Base-by-base conservation (phyloP, 257 asterid genomes). In the Knoxia roxburghii region DNA sequence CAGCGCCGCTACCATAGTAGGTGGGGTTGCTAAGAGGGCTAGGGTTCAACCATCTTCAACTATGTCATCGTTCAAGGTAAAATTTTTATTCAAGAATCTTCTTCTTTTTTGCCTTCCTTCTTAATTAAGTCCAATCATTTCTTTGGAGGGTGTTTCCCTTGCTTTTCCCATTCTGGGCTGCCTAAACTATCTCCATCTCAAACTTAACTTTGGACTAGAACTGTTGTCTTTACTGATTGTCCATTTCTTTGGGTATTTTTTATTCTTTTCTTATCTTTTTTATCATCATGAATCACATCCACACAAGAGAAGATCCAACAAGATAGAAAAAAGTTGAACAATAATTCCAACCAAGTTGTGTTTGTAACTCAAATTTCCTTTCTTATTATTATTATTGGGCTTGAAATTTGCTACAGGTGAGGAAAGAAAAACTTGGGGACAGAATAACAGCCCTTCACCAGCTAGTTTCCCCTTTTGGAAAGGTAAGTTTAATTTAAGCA, bases 361-460 rank as follows among this genome's bases (percentile, higher is more conserved):
- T 20, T 33, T 13, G 37, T 37, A 37, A 37, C 41, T 57, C 64
- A 52, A 21, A 29, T 67, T 53, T 26, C 8, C 30, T 48, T 64
- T 12, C 6, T 3, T 67, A 61, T 49, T 68, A 13, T 72, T 27
- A 15, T 60, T 59, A n/a, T 18, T 21, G 17, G 62, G 57, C 75
- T 51, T 68, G 48, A 67, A 67, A 68, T 68, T n/a, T n/a, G n/a
- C n/a, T n/a, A 67, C 86, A 89, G 97, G 97, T 83, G 76, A 82
- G 97, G 61, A 89, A 89, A 72, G 91, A 87, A 83, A 89, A 85
- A 74, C 57, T 85, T 51, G 95, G 97, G 35, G 97, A 89, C 81
- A 84, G 86, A 77, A 82, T 89, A 73, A 89, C 96, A 53, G 89
- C 97, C 69, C 89, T 89, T 72, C 97, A 89, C 88, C 95, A 85